Base-by-base conservation (phyloP, 2,329 filamentous ascomycete species). In the Ophiostoma himal-ulmi region DNA sequence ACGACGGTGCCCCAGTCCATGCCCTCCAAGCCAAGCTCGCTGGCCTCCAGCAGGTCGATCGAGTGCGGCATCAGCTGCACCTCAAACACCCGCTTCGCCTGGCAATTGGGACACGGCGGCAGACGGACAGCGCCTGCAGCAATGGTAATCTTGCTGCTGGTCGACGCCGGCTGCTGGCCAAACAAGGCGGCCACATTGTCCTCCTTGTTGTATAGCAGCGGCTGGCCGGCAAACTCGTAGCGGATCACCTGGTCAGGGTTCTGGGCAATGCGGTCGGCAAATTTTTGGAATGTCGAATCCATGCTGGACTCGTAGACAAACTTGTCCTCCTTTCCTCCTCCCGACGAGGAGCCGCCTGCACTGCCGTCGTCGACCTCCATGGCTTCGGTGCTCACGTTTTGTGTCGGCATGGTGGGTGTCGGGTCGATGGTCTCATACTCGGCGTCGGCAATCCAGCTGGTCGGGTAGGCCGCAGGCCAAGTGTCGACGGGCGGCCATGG, bases 1-100 rank as follows among this genome's bases (percentile, higher is more conserved):
- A 99, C 88, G 10, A 99, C 86, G 0, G 93, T 98, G 0, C 94
- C 94, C 95, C 95, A 99, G 76, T 99, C 95, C 95, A 99, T 99
- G 0, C 94, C 95, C 82, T 96, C 85, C 26, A 90, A 76, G 54
- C 86, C 86, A 75, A 88, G 78, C 70, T 90, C 89, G 60, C 94
- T 91, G 1, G 86, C 89, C 82, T 98, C 95, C 69, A 98, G 82
- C 82, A 96, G 91, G 39, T 88, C 88, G 76, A 99, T 99, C 3
- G 93, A 90, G 77, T 96, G 91, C 57, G 95, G 95, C 74, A 91
- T 94, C 74, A 99, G 82, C 83, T 99, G 95, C 71, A 97, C 84
- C 83, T 99, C 95, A 78, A 98, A 98, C 17, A 91, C 88, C 73
- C 94, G 87, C 68, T 85, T 83, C 0, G 84, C 86, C 10, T 91